Evolutionary conservation across 129 eudicot genomes (phyloP), one percentile per base, ranked within the genome.

Genomic region (Heracleum sosnowskyi): DNA sequence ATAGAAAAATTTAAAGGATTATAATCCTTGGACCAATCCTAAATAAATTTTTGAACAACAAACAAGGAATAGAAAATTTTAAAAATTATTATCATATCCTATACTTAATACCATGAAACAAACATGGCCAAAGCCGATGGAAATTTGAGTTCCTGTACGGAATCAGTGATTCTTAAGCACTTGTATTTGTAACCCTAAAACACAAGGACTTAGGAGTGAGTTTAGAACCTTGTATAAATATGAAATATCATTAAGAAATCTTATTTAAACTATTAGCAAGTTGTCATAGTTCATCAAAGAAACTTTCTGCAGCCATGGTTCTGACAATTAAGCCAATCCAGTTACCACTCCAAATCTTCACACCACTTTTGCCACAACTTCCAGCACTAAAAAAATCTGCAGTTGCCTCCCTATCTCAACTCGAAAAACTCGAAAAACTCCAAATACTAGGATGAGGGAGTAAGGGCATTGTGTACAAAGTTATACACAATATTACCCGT

Each of bases 391-490:
- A 20, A 20, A 22, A 53, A 53, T 22, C 22, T 53, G 26, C 28
- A 20, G 28, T 53, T 53, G 10, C 62, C n/a, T 53, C 62, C 62
- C 20, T 53, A 22, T 20, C 62, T 53, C 28, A 53, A 53, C n/a
- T 20, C 22, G 11, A 22, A 20, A 20, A 53, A 22, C 62, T 20
- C 28, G 62, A 53, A 53, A 49, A 24, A 17, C 24, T 16, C n/a
- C n/a, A n/a, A 39, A 42, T 64, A 1, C 73, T 80, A 22, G 75
- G 79, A 36, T 11, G 34, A 29, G 79, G 83, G 3, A 80, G 26
- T 7, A 77, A 49, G 28, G 74, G 79, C 40, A 80, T 33, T 5
- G 83, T 80, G 24, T 73, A 73, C 73, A 37, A 74, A 60, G 83
- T 80, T 5, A 35, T 77, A 16, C 63, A 80, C 77, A 80, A 73